These are phyloP conservation scores for Plasmodium fragile DNA, from an alignment of 169 alveolate genomes.

Conservation along the genomic window DNA sequence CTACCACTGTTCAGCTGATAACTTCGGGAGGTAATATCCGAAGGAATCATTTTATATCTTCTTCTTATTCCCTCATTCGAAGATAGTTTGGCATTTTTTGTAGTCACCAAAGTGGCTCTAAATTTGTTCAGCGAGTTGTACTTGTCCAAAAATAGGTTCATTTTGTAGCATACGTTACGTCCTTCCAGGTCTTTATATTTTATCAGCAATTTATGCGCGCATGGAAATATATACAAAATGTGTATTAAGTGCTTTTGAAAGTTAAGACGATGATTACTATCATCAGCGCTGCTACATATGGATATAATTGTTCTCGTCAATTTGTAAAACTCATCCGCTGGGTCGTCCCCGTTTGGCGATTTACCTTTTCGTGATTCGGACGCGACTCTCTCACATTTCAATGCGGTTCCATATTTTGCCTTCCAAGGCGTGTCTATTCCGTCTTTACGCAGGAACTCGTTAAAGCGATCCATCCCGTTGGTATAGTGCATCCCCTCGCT, in stretches of 20 bases:
- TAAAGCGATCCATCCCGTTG: not conserved
- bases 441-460: not conserved
- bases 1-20: not conserved
- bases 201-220: conserved; percentile 35
- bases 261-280: conserved; percentile 25
- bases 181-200: conserved; percentile 72
- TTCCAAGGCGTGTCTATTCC: not conserved
- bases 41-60: not conserved
- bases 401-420: not conserved
- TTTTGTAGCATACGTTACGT: conserved; percentile 36
- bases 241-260: conserved; percentile 59
- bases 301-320: conserved; percentile 15
- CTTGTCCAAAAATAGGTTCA: conserved; percentile 26
- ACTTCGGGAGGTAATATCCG: not conserved
- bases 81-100: not conserved
- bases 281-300: conserved; percentile 27
- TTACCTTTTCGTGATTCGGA: not conserved
- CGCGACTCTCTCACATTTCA: not conserved
- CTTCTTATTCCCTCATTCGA: not conserved
- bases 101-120: not conserved
- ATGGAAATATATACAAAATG: conserved; percentile 62
- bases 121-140: conserved; percentile 14
- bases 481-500: not conserved
- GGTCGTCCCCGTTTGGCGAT: not conserved
- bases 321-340: not conserved